Conservation (phyloP, 2,329 filamentous ascomycete species). For the Aspergillus flavus region DNA sequence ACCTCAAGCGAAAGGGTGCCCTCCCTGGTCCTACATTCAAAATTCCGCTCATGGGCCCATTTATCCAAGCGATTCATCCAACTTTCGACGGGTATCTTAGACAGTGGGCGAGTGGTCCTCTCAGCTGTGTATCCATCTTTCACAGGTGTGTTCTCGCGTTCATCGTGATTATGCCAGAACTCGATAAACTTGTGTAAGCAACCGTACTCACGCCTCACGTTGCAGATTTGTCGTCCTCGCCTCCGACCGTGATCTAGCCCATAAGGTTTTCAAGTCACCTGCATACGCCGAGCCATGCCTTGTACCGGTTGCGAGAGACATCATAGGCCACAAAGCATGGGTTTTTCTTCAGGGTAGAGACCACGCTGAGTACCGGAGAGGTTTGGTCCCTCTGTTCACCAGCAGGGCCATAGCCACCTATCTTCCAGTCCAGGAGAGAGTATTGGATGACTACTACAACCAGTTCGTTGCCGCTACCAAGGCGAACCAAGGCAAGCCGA, state of each 20-base stretch:
- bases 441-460: slow-evolving; percentile 78
- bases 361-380: slow-evolving; percentile 89
- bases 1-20: slow-evolving; percentile 68
- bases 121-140: slow-evolving; percentile 93
- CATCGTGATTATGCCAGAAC: neutral
- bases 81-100: slow-evolving; percentile 81
- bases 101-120: slow-evolving; percentile 83
- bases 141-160: slow-evolving; percentile 69
- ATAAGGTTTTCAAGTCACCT: slow-evolving; percentile 90
- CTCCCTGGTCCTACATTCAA: slow-evolving; percentile 73
- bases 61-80: slow-evolving; percentile 81
- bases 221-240: slow-evolving; percentile 86
- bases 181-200: neutral
- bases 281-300: slow-evolving; percentile 84
- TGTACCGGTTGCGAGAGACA: slow-evolving; percentile 83
- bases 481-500: slow-evolving; percentile 65
- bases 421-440: slow-evolving; percentile 83
- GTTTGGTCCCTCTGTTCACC: slow-evolving; percentile 84
- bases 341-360: slow-evolving; percentile 88
- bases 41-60: slow-evolving; percentile 79
- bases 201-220: slow-evolving; percentile 7
- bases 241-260: slow-evolving; percentile 83
- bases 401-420: slow-evolving; percentile 80
- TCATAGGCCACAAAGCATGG: slow-evolving; percentile 84
- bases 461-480: slow-evolving; percentile 72